phyloP scores from a whole-genome alignment of 257 asterid species.

The Misopates orontium region DNA sequence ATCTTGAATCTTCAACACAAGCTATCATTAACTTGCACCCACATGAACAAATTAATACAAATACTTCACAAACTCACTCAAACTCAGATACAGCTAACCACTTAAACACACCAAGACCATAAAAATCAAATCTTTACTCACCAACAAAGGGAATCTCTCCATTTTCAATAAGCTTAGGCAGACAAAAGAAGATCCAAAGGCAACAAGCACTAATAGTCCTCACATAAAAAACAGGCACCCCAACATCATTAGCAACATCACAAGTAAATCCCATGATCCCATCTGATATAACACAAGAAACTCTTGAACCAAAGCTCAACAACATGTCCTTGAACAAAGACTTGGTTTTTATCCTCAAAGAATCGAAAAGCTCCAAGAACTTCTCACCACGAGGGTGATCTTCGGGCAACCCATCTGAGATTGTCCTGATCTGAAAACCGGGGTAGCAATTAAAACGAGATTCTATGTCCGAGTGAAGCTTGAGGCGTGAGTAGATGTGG shows the following conservation, averaged over 20 bases:
- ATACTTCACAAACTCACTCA: background rate
- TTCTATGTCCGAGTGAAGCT: constrained; percentile 36
- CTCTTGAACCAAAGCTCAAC: constrained; percentile 1
- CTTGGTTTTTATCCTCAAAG: constrained; percentile 38
- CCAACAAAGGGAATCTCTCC: constrained; percentile 51
- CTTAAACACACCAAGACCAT: background rate
- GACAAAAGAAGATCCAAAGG: constrained; percentile 45
- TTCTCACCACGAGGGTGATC: constrained; percentile 49
- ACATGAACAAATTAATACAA: too few relatives aligned
- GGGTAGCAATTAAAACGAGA: constrained; percentile 46
- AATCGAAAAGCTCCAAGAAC: constrained; percentile 46
- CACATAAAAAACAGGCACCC: constrained; percentile 41
- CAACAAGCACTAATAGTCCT: constrained; percentile 56
- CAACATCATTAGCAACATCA: constrained; percentile 50
- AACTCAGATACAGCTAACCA: background rate
- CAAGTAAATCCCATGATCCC: constrained; percentile 42
- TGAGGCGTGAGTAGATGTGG: constrained; percentile 48
- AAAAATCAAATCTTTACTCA: constrained; percentile 6
- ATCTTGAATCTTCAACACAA: too few relatives aligned
- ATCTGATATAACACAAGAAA: constrained; percentile 48
- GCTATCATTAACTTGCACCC: too few relatives aligned
- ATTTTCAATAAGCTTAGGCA: constrained; percentile 39
- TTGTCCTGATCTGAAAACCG: constrained; percentile 40
- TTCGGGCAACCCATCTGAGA: constrained; percentile 60
- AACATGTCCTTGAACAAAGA: constrained; percentile 48